Evolutionary conservation across 148 eudicot genomes (phyloP), one percentile per base, ranked within the genome.

Genomic region (Pouteria glomerata): DNA sequence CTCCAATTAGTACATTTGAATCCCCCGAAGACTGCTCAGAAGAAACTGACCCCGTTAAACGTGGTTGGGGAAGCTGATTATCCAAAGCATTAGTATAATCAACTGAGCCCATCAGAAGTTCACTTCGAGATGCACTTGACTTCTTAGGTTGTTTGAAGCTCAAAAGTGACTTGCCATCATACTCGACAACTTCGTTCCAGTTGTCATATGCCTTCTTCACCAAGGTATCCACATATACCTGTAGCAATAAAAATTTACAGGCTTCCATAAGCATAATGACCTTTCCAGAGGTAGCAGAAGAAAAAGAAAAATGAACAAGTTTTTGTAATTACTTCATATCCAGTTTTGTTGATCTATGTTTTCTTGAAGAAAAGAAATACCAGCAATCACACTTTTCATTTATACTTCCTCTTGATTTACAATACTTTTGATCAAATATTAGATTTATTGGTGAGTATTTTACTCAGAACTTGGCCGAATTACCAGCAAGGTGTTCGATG

Each of bases 131-230:
- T 33, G 85, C 62, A 64, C 82, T 79, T 12, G 88, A 80, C 69
- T 80, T 80, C 77, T 86, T 82, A 29, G 69, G 84, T 84, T 89
- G 90, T 79, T 90, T 88, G 79, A 89, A 74, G 69, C 79, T 84
- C 72, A 87, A 48, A 35, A 93, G 85, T 34, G 98, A 84, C 78
- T 88, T 89, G 30, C 97, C 96, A 79, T 93, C 98, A 70, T 90
- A 93, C 84, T 90, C 98, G 14, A 93, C 82, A 73, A 93, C 98
- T 76, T 93, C 90, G 70, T 83, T 80, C 98, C 98, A 93, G 53
- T 93, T 90, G 18, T 93, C 98, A 70, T 93, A 93, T 69, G 98
- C 98, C 76, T 90, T 90, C 86, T 88, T 93, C 79, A 93, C 85
- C 71, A 84, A 81, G 23, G 87, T 70, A 80, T 93, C 98, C 51